These are phyloP conservation scores for Ogataea paraovalis DNA, from an alignment of 805 yeast genomes.

Conservation along the genomic window DNA sequence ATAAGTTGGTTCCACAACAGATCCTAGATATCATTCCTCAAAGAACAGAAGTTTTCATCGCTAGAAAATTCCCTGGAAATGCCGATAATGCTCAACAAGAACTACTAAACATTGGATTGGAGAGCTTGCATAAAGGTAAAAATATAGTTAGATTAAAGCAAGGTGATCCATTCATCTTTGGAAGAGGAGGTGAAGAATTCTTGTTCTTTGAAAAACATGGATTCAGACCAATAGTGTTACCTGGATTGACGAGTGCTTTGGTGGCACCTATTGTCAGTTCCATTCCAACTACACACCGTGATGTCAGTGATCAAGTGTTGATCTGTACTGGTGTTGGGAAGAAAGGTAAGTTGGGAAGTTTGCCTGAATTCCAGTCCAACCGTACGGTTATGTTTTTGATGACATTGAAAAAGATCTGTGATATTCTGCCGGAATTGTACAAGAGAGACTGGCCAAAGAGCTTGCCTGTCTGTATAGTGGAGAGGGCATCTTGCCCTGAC, in stretches of 20 bases:
- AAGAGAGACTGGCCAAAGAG: constrained; percentile 61
- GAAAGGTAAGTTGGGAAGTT: constrained; percentile 71
- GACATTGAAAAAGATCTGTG: constrained; percentile 77
- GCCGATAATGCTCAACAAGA: constrained; percentile 93
- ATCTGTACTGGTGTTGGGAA: constrained; percentile 95
- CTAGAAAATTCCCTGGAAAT: constrained; percentile 93
- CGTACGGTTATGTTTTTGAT: constrained; percentile 85
- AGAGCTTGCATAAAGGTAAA: constrained; percentile 58
- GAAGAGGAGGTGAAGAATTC: constrained; percentile 94
- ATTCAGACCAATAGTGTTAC: constrained; percentile 66
- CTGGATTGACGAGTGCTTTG: constrained; percentile 87
- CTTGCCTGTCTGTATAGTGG: constrained; percentile 81
- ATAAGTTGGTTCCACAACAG: constrained; percentile 86
- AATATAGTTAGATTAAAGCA: constrained; percentile 88
- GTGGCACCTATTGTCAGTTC: constrained; percentile 80
- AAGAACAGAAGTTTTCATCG: constrained; percentile 73
- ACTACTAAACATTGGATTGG: constrained; percentile 66
- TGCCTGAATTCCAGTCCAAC: constrained; percentile 68
- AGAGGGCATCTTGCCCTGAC: constrained; percentile 90
- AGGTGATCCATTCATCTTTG: constrained; percentile 95
- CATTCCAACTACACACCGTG: constrained; percentile 90
- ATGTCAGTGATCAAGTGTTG: constrained; percentile 86
- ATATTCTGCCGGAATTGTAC: constrained; percentile 44
- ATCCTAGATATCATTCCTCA: constrained; percentile 80
- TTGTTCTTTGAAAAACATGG: constrained; percentile 66